These are phyloP conservation scores for Penicillium sp. DNA, from an alignment of 2,329 filamentous ascomycete species.

Conservation along the genomic window DNA sequence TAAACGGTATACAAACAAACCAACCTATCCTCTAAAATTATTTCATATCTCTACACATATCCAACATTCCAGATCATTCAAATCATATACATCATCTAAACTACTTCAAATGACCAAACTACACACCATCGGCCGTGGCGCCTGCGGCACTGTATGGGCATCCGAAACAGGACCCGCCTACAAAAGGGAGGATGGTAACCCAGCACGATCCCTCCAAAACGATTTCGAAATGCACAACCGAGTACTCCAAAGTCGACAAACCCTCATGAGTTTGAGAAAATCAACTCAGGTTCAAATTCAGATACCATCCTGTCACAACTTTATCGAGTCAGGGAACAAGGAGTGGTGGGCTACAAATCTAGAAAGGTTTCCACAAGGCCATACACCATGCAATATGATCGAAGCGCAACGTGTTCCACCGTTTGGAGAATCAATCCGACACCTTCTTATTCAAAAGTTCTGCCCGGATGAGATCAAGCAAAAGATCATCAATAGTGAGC, in stretches of 20 bases:
- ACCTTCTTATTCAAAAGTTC: not conserved
- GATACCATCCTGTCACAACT: not conserved
- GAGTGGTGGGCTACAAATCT: not conserved
- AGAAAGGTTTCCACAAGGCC: not conserved
- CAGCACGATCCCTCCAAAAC: not conserved
- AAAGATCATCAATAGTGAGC: not conserved
- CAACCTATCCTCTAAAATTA: too few species aligned
- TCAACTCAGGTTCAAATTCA: not conserved
- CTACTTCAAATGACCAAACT: not conserved
- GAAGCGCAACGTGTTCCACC: not conserved
- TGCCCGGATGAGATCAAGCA: too few species aligned
- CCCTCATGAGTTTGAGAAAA: too few species aligned
- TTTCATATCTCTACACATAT: too few species aligned
- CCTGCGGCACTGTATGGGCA: not conserved
- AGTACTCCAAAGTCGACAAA: not conserved
- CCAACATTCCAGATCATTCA: too few species aligned
- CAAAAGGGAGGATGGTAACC: not conserved
- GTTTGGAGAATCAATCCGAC: not conserved
- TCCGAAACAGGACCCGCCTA: not conserved
- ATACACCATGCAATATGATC: not conserved
- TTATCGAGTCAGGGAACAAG: not conserved
- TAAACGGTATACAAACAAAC: too few species aligned
- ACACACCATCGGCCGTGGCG: not conserved
- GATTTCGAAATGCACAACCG: not conserved
- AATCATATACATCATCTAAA: not conserved